Percentiles rank a stretch among this genome's conserved stretches.
Evolutionary conservation across 2,329 filamentous ascomycete species (phyloP).

Genomic region (Xylariales sp.): DNA sequence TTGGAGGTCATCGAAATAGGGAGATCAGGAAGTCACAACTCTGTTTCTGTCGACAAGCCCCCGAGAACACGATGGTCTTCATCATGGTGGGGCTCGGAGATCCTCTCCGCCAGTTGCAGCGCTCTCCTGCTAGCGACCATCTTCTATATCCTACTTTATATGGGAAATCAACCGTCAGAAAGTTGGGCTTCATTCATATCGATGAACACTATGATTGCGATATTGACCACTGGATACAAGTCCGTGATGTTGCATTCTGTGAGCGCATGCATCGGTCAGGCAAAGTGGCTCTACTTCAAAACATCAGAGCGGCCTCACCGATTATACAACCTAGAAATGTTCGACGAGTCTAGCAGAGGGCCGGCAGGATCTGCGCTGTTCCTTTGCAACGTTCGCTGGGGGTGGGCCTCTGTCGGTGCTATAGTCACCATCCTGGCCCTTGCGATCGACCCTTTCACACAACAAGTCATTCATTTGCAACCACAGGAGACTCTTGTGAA

Average conservation of each 20-base stretch:
- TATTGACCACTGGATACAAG: slow-evolving; percentile 12
- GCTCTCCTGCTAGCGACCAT: no score
- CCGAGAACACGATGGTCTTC: no score
- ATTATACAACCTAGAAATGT: slow-evolving; percentile 14
- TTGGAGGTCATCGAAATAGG: no score
- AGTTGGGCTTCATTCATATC: slow-evolving; percentile 12
- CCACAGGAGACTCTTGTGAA: slow-evolving; percentile 2
- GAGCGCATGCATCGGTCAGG: slow-evolving; percentile 13
- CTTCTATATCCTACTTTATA: not conserved
- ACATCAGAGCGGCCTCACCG: not conserved
- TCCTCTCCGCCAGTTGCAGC: no score
- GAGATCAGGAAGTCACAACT: no score
- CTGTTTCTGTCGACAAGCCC: no score
- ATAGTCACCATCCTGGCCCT: slow-evolving; percentile 9
- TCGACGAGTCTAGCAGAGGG: slow-evolving; percentile 16
- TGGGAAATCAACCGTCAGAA: slow-evolving; percentile 7
- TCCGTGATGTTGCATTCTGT: slow-evolving; percentile 8
- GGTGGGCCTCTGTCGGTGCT: slow-evolving; percentile 10
- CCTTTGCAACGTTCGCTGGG: slow-evolving; percentile 6
- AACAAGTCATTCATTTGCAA: slow-evolving; percentile 12
- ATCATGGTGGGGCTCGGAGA: no score
- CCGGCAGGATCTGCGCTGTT: slow-evolving; percentile 10
- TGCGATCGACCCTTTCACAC: slow-evolving; percentile 13
- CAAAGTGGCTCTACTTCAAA: slow-evolving; percentile 16
- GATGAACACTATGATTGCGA: slow-evolving; percentile 13